These are phyloP conservation scores for Populus ilicifolia DNA, from an alignment of 345 rosid genomes.

Conservation along the genomic window DNA sequence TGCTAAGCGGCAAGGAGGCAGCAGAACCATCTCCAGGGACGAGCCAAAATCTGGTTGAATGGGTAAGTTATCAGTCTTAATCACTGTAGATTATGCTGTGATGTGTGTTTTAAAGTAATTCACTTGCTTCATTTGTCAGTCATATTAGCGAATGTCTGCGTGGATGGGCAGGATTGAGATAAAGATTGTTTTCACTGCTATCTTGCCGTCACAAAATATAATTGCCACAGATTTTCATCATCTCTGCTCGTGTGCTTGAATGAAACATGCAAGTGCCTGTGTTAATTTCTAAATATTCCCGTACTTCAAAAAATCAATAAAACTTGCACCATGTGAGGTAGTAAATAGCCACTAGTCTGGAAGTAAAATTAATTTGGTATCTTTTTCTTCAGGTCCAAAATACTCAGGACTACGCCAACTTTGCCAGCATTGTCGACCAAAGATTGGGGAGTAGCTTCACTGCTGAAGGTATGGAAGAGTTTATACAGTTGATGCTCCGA, in stretches of 20 bases:
- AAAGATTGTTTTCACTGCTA: neutral
- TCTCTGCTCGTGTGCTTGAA: neutral
- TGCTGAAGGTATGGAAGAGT: constrained; percentile 73
- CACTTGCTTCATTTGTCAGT: neutral
- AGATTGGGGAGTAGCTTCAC: constrained; percentile 72
- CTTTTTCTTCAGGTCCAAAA: constrained; percentile 50
- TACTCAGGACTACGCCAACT: constrained; percentile 40
- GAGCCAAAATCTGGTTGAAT: constrained; percentile 59
- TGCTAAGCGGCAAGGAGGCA: constrained; percentile 77
- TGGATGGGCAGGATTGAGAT: neutral
- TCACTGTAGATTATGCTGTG: neutral
- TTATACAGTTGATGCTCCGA: constrained; percentile 47
- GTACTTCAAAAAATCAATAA: neutral
- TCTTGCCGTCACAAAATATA: neutral
- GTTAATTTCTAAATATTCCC: neutral
- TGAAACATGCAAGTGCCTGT: neutral
- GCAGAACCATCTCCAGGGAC: constrained; percentile 48
- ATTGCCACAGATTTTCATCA: neutral
- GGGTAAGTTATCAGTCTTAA: constrained; percentile 46
- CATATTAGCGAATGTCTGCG: neutral
- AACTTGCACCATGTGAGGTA: neutral
- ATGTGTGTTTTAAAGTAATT: neutral
- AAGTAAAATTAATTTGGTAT: neutral
- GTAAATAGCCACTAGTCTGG: neutral
- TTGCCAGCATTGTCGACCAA: constrained; percentile 55